These are phyloP conservation scores for Ophiocordyceps camponoti-leonardi DNA, from an alignment of 2,329 filamentous ascomycete species.

Conservation along the genomic window DNA sequence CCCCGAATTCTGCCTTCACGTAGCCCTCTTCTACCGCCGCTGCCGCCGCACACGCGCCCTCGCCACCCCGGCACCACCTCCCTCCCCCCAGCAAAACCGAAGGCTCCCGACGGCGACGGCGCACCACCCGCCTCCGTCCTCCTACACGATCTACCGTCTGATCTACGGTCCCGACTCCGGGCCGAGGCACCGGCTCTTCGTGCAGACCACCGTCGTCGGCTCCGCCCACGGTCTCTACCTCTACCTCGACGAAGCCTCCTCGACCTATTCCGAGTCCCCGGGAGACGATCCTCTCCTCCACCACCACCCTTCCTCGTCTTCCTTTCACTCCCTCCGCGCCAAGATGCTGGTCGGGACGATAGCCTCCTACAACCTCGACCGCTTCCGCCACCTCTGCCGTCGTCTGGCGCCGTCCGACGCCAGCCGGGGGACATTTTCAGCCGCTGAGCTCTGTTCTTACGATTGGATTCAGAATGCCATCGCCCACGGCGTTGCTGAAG, in stretches of 20 bases:
- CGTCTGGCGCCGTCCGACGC: not conserved
- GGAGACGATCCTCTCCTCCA: not conserved
- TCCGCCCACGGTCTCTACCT: not conserved
- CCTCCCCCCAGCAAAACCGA: not conserved
- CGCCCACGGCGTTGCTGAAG: not conserved
- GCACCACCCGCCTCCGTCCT: not conserved
- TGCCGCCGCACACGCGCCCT: not conserved
- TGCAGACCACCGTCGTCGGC: not conserved
- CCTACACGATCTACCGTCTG: not conserved
- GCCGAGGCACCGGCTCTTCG: not conserved
- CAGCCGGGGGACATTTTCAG: too few relatives aligned
- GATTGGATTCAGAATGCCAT: not conserved
- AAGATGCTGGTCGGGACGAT: slow-evolving; percentile 7
- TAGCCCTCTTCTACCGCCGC: slow-evolving; percentile 1
- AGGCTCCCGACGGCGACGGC: not conserved
- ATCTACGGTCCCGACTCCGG: not conserved
- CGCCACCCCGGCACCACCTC: not conserved
- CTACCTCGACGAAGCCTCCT: not conserved
- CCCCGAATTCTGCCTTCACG: not conserved
- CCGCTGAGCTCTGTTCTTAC: not conserved
- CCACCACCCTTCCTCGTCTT: not conserved
- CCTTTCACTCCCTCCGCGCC: slow-evolving; percentile 1
- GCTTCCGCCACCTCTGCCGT: slow-evolving; percentile 5
- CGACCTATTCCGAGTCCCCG: not conserved
- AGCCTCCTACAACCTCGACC: slow-evolving; percentile 4